Evolutionary conservation across 2,329 filamentous ascomycete genomes (phyloP), one percentile per base, ranked within the genome.

Genomic region (Fusarium fracticaudum): DNA sequence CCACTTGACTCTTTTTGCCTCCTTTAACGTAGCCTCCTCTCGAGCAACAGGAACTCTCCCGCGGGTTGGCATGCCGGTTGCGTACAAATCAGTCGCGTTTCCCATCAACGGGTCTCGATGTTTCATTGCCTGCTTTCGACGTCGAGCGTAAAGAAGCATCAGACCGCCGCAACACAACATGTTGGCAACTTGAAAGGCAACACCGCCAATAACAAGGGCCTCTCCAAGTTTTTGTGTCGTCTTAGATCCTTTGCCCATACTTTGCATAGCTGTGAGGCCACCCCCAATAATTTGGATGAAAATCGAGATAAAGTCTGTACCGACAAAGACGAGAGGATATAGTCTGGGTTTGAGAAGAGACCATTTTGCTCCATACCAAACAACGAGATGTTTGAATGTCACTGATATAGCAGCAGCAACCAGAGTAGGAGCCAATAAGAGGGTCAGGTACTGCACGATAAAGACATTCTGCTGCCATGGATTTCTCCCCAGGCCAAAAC

Each of bases 281-380:
- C 74, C 73, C 1, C 79, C 78, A 7, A 69, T 48, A 5, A 68
- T 54, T 38, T 80, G 79, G 10, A 80, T 58, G 26, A 78, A 48
- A 33, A 80, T 79, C n/a, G 84, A 85, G 44, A 85, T 69, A 55
- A 86, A 73, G 69, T 88, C 87, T 76, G 83, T 86, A 7, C 83
- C 81, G 64, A 88, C 85, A 79, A 88, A 88, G 60, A 88, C 84
- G 71, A 83, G 85, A 6, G 86, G 85, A 71, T 87, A 88, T 2
- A 84, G 80, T 10, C 75, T 78, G 1, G 87, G 85, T 31, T 78
- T 80, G 35, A 87, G 73, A 3, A 82, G 76, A 0, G 84, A 86
- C 69, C 81, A 80, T 44, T 84, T 78, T 0, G 81, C 77, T 3
- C 85, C 85, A 43, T 84, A 83, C 73, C 83, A 82, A 12, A 85